Evolutionary conservation across 2,329 filamentous ascomycete species (phyloP), one percentile per base, ranked within the genome.

Genomic region (Plenodomus biglobosus): DNA sequence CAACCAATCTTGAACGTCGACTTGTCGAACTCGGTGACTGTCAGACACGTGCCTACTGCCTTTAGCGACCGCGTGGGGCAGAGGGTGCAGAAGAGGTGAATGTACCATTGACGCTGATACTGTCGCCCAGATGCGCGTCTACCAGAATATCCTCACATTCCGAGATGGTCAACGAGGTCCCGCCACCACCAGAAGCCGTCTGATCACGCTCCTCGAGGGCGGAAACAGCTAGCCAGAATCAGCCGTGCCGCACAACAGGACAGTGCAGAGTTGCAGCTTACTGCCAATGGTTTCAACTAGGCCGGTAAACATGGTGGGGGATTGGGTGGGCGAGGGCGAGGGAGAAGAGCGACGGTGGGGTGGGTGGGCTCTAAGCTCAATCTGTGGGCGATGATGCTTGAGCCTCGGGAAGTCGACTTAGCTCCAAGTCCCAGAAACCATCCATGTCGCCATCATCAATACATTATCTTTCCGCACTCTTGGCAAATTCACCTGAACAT

Each of bases 61-160:
- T n/a, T 45, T 24, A 42, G 43, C 39, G 35, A 11, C n/a, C 10
- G 16, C 2, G 19, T 10, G 6, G 24, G 34, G 19, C 3, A n/a
- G 19, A 21, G 50, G 27, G 53, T 46, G 5, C n/a, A 2, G 30
- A 16, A 10, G n/a, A 27, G n/a, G n/a, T 36, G 41, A 6, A 38
- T 56, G 24, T 70, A 76, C 94, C 94, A 76, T 99, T 99, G 71
- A 99, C 83, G 70, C 86, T 84, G 72, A 99, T 97, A 69, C 89
- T 95, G 79, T 99, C 94, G 58, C 94, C 94, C 19, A 95, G 79
- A 61, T 91, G 85, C 58, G 84, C 88, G 73, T 96, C 94, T 30
- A 78, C 79, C 58, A 99, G 86, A 50, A 99, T 88, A n/a, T 79
- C 77, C 50, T 86, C 86, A 58, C 76, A 76, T 59, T 92, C 80